phyloP scores from a whole-genome alignment of 495 filamentous ascomycete genomes.

The Filosporella fistucella region DNA sequence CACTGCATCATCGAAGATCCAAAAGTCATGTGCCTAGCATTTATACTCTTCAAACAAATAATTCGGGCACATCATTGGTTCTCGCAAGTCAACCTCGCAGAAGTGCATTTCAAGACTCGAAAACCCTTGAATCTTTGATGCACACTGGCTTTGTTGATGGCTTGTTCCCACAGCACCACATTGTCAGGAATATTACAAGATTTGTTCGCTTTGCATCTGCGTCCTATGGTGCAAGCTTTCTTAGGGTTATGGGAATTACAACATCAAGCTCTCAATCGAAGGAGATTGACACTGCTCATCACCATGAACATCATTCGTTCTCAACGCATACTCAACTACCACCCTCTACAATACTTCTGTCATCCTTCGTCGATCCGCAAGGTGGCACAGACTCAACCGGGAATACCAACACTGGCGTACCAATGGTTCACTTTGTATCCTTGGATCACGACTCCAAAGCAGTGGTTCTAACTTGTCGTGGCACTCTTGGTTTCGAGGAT shows the following conservation, averaged over 20 bases:
- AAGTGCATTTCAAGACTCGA: slow-evolving; percentile 52
- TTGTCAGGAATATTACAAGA: slow-evolving; percentile 66
- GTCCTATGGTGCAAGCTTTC: slow-evolving; percentile 67
- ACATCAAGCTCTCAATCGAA: slow-evolving; percentile 15
- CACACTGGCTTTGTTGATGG: slow-evolving; percentile 53
- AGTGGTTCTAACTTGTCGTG: slow-evolving; percentile 70
- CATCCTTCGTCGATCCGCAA: slow-evolving; percentile 70
- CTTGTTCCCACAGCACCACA: slow-evolving; percentile 62
- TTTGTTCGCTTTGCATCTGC: slow-evolving; percentile 77
- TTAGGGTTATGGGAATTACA: slow-evolving; percentile 63
- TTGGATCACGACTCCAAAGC: slow-evolving; percentile 76
- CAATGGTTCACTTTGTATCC: slow-evolving; percentile 74
- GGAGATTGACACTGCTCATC: slow-evolving; percentile 40
- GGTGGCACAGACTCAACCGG: slow-evolving; percentile 70
- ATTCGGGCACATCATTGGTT: slow-evolving; percentile 60
- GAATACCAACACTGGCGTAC: slow-evolving; percentile 67
- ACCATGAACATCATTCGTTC: slow-evolving; percentile 66
- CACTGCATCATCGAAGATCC: slow-evolving; percentile 29
- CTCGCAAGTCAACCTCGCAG: slow-evolving; percentile 43
- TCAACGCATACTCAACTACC: slow-evolving; percentile 66
- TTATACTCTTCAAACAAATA: slow-evolving; percentile 62
- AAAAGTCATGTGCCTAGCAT: slow-evolving; percentile 53
- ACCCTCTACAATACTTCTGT: slow-evolving; percentile 64
- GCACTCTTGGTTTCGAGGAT: slow-evolving; percentile 77
- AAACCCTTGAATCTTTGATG: slow-evolving; percentile 50